Evolutionary conservation across 805 yeast species (phyloP).

Genomic region (Yamadazyma insecticola): DNA sequence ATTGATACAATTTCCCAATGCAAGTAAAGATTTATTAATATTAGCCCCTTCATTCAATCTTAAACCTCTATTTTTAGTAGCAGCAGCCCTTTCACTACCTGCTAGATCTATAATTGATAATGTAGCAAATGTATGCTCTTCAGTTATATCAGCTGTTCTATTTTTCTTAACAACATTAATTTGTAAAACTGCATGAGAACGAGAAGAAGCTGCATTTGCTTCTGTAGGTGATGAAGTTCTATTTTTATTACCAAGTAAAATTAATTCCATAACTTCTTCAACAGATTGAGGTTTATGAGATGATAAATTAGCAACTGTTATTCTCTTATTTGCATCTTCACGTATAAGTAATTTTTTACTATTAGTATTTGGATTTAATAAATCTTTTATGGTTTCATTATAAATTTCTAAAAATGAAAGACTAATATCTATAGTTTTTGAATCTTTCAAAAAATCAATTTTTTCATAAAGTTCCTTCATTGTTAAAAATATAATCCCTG

Average conservation of each 20-base stretch:
- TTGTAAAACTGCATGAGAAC: slow-evolving; percentile 92
- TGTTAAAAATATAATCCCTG: slow-evolving; percentile 77
- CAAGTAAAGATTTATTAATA: slow-evolving; percentile 81
- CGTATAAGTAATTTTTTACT: slow-evolving; percentile 52
- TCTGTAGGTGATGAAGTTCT: slow-evolving; percentile 85
- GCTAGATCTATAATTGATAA: slow-evolving; percentile 88
- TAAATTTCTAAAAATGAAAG: slow-evolving; percentile 82
- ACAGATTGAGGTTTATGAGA: slow-evolving; percentile 57
- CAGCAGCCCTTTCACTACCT: slow-evolving; percentile 91
- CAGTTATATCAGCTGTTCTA: slow-evolving; percentile 57
- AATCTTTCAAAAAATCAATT: slow-evolving; percentile 54
- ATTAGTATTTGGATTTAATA: slow-evolving; percentile 54
- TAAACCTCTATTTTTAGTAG: slow-evolving; percentile 79
- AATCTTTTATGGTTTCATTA: slow-evolving; percentile 82
- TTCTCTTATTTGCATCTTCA: slow-evolving; percentile 64
- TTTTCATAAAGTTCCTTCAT: slow-evolving; percentile 67
- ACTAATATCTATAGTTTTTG: slow-evolving; percentile 54
- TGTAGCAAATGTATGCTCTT: slow-evolving; percentile 72
- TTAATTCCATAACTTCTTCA: slow-evolving; percentile 75
- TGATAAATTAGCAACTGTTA: slow-evolving; percentile 68
- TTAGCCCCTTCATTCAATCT: slow-evolving; percentile 89
- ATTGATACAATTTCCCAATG: slow-evolving; percentile 90
- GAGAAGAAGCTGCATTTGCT: slow-evolving; percentile 84
- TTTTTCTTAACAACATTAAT: slow-evolving; percentile 61
- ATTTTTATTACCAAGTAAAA: slow-evolving; percentile 64